phyloP scores from a whole-genome alignment of 805 yeast genomes.

The Candida anglica region DNA sequence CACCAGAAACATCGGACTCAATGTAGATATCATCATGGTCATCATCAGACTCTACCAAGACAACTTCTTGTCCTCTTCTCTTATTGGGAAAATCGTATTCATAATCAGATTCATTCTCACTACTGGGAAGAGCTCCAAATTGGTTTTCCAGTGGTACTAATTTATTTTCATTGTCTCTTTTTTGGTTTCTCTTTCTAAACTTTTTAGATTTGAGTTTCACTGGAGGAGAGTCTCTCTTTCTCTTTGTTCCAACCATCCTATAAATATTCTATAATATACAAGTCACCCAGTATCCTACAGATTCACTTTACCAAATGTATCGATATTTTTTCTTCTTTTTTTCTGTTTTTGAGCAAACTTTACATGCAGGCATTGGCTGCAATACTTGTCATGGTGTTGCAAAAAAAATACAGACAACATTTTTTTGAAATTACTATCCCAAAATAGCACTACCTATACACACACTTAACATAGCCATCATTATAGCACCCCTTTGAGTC shows the following conservation, averaged over 20 bases:
- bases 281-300: too few species aligned
- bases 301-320: too few species aligned
- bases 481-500: too few species aligned
- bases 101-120: slow-evolving; percentile 19
- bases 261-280: too few species aligned
- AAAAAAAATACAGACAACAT: too few species aligned
- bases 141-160: slow-evolving; percentile 14
- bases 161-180: slow-evolving; percentile 4
- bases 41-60: slow-evolving; percentile 24
- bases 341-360: too few species aligned
- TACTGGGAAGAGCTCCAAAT: slow-evolving; percentile 17
- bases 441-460: too few species aligned
- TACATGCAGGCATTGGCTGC: too few species aligned
- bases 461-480: too few species aligned
- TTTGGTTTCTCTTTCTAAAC: slow-evolving; percentile 17
- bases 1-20: slow-evolving; percentile 17
- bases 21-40: slow-evolving; percentile 15
- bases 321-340: too few species aligned
- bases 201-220: slow-evolving; percentile 16
- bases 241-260: slow-evolving; percentile 16
- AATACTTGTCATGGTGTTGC: too few species aligned
- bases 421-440: too few species aligned
- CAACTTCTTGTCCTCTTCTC: slow-evolving; percentile 17
- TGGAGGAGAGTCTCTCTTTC: slow-evolving; percentile 18
- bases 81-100: slow-evolving; percentile 17